phyloP scores from a whole-genome alignment of 129 eudicot species.

The Smallanthus sonchifolius region DNA sequence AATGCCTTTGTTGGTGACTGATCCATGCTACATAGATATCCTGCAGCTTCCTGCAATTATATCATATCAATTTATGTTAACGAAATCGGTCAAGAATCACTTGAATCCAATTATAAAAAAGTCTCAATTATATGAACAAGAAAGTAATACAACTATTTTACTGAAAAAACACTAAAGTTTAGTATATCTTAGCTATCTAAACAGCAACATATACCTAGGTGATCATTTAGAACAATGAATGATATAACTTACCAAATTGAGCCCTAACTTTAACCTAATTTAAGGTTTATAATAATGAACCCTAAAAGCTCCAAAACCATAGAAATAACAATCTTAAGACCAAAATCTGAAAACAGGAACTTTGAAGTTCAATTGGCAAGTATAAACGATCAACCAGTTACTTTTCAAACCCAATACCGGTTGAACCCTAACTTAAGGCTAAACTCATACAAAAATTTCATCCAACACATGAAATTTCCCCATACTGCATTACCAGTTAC shows the following conservation, averaged over 20 bases:
- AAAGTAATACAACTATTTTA: not conserved
- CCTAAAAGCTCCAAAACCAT: conserved; percentile 2
- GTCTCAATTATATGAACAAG: conserved; percentile 11
- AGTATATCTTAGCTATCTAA: conserved; percentile 6
- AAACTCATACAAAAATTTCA: not conserved
- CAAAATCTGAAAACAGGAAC: conserved; percentile 8
- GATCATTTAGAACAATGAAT: not conserved
- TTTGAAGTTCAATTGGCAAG: conserved; percentile 10
- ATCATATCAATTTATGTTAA: conserved; percentile 3
- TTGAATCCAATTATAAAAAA: not conserved
- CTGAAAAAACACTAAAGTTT: not conserved
- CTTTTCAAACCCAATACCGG: conserved; percentile 4
- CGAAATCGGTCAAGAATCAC: conserved; percentile 4
- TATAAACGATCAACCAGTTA: conserved; percentile 1
- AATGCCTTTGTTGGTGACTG: conserved; percentile 71
- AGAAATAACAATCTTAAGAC: not conserved
- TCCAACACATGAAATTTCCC: conserved; percentile 1
- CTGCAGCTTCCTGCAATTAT: conserved; percentile 71
- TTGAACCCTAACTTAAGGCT: conserved; percentile 46
- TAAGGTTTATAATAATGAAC: not conserved
- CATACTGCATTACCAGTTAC: not conserved
- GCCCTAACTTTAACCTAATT: conserved; percentile 25
- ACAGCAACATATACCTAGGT: conserved; percentile 2
- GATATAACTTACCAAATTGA: not conserved
- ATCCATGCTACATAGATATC: conserved; percentile 68